These are phyloP conservation scores for Articulospora tetracladia DNA, from an alignment of 495 filamentous ascomycete species.

Conservation along the genomic window DNA sequence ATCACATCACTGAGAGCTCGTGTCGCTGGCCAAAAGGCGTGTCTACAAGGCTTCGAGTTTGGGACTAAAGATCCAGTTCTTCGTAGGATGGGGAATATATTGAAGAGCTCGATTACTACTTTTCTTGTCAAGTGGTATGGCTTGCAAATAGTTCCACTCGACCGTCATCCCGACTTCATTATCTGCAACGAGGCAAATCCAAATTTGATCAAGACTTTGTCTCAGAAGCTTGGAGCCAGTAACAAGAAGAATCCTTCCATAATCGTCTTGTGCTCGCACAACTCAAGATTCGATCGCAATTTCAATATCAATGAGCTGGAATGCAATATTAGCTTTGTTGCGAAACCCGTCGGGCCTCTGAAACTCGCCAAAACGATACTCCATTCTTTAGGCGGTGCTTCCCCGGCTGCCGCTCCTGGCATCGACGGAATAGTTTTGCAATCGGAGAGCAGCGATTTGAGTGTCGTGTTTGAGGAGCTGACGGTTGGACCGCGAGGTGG, in stretches of 20 bases:
- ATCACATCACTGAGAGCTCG: slow-evolving; percentile 11
- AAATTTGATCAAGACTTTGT: background rate
- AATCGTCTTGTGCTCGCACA: slow-evolving; percentile 23
- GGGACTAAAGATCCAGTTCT: slow-evolving; percentile 12
- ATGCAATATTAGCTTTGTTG: slow-evolving; percentile 19
- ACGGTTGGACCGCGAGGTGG: slow-evolving; percentile 14
- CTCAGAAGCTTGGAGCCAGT: background rate
- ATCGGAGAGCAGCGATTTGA: slow-evolving; percentile 16
- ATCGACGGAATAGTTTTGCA: background rate
- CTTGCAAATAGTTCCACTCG: slow-evolving; percentile 14
- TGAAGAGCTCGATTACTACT: slow-evolving; percentile 18
- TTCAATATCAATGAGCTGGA: background rate
- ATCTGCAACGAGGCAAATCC: slow-evolving; percentile 19
- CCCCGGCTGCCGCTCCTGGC: slow-evolving; percentile 1
- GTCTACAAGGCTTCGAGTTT: slow-evolving; percentile 23
- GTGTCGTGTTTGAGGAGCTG: slow-evolving; percentile 22
- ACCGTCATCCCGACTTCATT: slow-evolving; percentile 13
- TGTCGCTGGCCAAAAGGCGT: slow-evolving; percentile 15
- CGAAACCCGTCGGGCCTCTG: slow-evolving; percentile 23
- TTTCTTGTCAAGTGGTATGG: slow-evolving; percentile 26
- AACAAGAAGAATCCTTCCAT: slow-evolving; percentile 12
- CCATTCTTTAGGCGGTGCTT: slow-evolving; percentile 16
- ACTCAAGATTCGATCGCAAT: slow-evolving; percentile 13
- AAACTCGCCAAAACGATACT: slow-evolving; percentile 24
- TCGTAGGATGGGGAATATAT: slow-evolving; percentile 6